Base-by-base conservation (phyloP, 78 protist genomes). In the Bodo saltans region DNA sequence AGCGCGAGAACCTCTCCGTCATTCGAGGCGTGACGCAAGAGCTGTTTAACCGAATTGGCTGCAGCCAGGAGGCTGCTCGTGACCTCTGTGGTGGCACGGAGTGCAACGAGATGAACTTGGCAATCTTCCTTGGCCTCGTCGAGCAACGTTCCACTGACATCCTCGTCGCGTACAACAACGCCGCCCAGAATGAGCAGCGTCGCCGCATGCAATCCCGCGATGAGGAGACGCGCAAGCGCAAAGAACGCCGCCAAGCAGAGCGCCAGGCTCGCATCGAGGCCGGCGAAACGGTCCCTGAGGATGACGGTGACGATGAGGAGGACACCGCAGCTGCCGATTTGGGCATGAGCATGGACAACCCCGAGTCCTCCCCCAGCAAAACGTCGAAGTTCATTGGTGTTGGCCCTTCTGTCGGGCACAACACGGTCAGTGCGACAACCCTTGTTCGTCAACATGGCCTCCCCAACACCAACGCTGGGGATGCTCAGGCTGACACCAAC, bases 81-180 rank as follows among this genome's bases (percentile, higher is more conserved):
- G 71, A 40, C 34, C 25, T 40, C 0, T n/a, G 39, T 68, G 76
- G 42, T n/a, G 28, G 37, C 52, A 74, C 78, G 8, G 42, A 60
- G 67, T 78, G 70, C 42, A 72, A 25, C 30, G 81, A 76, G 34
- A 4, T 12, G 32, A 70, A 70, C 72, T 75, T 75, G 53, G 3
- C 69, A 75, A 39, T 68, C 60, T 79, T n/a, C 52, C 72, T 79
- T 34, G 84, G 74, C 29, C 70, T 69, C 82, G 69, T 80, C 68
- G 82, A 67, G 82, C 70, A 69, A 34, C 73, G 74, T 33, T 47
- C 78, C 79, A 81, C 52, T 71, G 83, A 68, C 71, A 47, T 68
- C 69, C 75, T 86, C 72, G 74, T 52, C 23, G 33, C 70, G n/a
- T 79, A 79, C 37, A 42, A 79, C 52, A 3, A 30, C 30, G 70